Evolutionary conservation across 495 filamentous ascomycete genomes (phyloP).

Genomic region (Filosporella fistucella): DNA sequence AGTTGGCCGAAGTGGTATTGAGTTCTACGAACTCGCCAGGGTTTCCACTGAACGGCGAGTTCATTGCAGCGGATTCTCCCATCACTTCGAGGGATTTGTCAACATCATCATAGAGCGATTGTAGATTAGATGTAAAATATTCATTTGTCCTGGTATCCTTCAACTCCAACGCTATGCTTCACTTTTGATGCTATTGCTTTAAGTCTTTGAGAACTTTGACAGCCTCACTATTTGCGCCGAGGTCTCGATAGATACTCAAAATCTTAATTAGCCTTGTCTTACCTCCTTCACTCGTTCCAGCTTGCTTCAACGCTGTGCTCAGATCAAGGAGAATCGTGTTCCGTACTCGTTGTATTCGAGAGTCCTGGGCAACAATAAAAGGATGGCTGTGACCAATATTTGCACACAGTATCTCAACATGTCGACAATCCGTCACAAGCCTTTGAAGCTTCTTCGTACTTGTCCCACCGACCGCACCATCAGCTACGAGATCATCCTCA

Average conservation of each 20-base stretch:
- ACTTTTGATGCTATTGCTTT: conserved; percentile 34
- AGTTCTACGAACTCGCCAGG: conserved; percentile 83
- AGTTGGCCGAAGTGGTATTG: conserved; percentile 89
- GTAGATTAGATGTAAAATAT: conserved; percentile 38
- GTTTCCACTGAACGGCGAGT: conserved; percentile 77
- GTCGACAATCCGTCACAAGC: conserved; percentile 53
- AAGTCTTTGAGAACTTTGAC: conserved; percentile 63
- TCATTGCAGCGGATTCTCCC: conserved; percentile 53
- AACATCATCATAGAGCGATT: conserved; percentile 26
- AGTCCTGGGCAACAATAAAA: conserved; percentile 55
- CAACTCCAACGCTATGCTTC: conserved; percentile 22
- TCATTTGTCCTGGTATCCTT: conserved; percentile 20
- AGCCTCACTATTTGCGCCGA: conserved; percentile 72
- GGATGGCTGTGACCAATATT: conserved; percentile 58
- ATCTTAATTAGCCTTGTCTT: conserved; percentile 60
- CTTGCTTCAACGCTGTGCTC: conserved; percentile 71
- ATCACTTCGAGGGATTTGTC: conserved; percentile 48
- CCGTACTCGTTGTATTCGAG: conserved; percentile 53
- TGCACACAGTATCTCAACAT: conserved; percentile 44
- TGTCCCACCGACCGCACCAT: conserved; percentile 26
- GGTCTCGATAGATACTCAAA: conserved; percentile 68
- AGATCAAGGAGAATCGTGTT: conserved; percentile 84
- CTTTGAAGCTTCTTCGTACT: conserved; percentile 48
- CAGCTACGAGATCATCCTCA: conserved; percentile 32
- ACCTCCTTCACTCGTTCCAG: conserved; percentile 45